Base-by-base conservation (phyloP, 1,139 yeast species). In the Zygosaccharomyces pseudobailii region DNA sequence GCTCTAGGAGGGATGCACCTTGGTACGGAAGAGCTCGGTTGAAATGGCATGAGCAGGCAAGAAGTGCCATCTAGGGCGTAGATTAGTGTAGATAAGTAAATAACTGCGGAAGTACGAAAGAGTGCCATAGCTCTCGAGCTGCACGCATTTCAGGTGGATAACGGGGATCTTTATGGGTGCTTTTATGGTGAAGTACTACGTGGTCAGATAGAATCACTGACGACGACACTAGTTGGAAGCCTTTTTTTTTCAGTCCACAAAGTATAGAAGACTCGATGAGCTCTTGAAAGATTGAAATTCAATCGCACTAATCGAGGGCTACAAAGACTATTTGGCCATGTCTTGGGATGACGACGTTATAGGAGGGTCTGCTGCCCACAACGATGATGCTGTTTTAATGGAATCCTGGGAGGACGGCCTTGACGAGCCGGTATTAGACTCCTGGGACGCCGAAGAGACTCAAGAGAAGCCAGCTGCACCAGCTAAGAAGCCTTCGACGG, bases 361-460 rank as follows among this genome's bases (percentile, higher is more conserved):
- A 64, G 92, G 84, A 51, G 81, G 83, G 52, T 82, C 89, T 43
- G 71, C 82, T 46, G 65, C 72, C 21, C 58, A 66, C 36, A 66
- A 66, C 35, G 71, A 62, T 36, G 66, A 70, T 28, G 71, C 77
- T 13, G 78, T 78, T 36, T 75, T 76, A 49, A 74, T 80, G 51
- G 84, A 82, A 44, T 81, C 88, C 63, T 92, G 94, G 82, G 96
- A 88, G 57, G 95, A 86, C 61, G 94, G 82, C 54, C 62, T 68
- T 42, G 65, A 80, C 51, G 86, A 80, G 41, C 83, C 84, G 41
- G 74, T 87, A 21, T 72, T 87, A 52, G 94, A 86, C 54, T 86
- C 95, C 3, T 90, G 97, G 97, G 97, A 90, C 59, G 78, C 80
- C 46, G 89, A 82, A 56, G 84, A 78, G 58, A 83, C 78, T 57